phyloP scores from a whole-genome alignment of 2,329 filamentous ascomycete species.

The Stagonosporopsis tanaceti region DNA sequence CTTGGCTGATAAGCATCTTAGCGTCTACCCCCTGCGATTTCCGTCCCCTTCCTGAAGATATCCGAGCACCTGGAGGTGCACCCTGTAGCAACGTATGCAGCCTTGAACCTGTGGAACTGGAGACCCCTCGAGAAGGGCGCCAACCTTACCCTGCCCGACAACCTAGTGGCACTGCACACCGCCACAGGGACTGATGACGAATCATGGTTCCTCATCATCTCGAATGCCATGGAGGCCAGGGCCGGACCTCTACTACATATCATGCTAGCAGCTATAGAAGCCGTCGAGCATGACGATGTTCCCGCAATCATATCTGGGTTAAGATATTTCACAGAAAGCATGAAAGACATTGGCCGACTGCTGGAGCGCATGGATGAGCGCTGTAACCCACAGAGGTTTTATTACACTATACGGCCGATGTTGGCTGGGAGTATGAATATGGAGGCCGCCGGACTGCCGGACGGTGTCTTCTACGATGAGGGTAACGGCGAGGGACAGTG shows the following conservation, averaged over 20 bases:
- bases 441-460: constrained; percentile 59
- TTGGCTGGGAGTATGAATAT: constrained; percentile 64
- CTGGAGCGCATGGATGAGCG: constrained; percentile 62
- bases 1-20: constrained; percentile 24
- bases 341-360: constrained; percentile 51
- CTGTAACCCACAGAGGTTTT: constrained; percentile 59
- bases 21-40: constrained; percentile 43
- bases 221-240: constrained; percentile 61
- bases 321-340: constrained; percentile 50
- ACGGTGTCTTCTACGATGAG: constrained; percentile 62
- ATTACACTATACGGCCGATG: constrained; percentile 61
- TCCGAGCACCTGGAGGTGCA: constrained; percentile 45
- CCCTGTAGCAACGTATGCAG: constrained; percentile 46
- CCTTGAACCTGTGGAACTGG: constrained; percentile 49
- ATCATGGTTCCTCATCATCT: constrained; percentile 60
- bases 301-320: constrained; percentile 52
- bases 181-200: constrained; percentile 47
- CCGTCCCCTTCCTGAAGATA: constrained; percentile 39
- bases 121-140: constrained; percentile 26
- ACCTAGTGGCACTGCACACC: constrained; percentile 40
- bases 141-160: constrained; percentile 41
- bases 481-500: constrained; percentile 58
- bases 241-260: constrained; percentile 56
- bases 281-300: constrained; percentile 50
- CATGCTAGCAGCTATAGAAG: constrained; percentile 58